These are phyloP conservation scores for Dothideomycetes sp. DNA, from an alignment of 2,329 filamentous ascomycete genomes.

Conservation along the genomic window DNA sequence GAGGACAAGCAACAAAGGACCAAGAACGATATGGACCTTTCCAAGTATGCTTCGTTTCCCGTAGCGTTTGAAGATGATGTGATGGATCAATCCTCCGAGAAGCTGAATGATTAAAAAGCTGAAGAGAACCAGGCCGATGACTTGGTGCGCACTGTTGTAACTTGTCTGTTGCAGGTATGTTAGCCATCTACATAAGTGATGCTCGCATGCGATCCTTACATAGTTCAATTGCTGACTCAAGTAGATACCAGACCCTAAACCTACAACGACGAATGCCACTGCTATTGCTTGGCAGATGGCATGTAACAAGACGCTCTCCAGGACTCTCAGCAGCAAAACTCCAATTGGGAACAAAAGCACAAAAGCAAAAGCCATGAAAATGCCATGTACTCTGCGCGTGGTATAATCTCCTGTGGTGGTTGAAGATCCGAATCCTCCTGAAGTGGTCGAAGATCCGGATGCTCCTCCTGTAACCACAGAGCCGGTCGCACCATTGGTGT, in stretches of 20 bases:
- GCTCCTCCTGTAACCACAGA: neutral
- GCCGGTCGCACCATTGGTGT: constrained; percentile 15
- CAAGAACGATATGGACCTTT: constrained; percentile 49
- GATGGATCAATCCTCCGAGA: constrained; percentile 32
- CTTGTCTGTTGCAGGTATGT: constrained; percentile 28
- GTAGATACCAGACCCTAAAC: constrained; percentile 34
- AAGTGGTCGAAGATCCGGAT: neutral
- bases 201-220: constrained; percentile 22
- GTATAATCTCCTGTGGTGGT: neutral
- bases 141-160: constrained; percentile 39
- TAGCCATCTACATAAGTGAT: neutral
- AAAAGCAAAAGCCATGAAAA: constrained; percentile 29
- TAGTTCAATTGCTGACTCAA: constrained; percentile 32
- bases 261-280: constrained; percentile 29
- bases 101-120: constrained; percentile 28
- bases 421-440: neutral
- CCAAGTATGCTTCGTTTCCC: constrained; percentile 40
- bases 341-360: constrained; percentile 29
- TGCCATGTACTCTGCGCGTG: constrained; percentile 21
- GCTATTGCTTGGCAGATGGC: constrained; percentile 32
- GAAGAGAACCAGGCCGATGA: constrained; percentile 36
- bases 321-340: constrained; percentile 29
- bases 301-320: constrained; percentile 34
- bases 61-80: constrained; percentile 24
- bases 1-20: constrained; percentile 44